Conservation (phyloP, 139 green algal species). For the Monoraphidium neglectum region DNA sequence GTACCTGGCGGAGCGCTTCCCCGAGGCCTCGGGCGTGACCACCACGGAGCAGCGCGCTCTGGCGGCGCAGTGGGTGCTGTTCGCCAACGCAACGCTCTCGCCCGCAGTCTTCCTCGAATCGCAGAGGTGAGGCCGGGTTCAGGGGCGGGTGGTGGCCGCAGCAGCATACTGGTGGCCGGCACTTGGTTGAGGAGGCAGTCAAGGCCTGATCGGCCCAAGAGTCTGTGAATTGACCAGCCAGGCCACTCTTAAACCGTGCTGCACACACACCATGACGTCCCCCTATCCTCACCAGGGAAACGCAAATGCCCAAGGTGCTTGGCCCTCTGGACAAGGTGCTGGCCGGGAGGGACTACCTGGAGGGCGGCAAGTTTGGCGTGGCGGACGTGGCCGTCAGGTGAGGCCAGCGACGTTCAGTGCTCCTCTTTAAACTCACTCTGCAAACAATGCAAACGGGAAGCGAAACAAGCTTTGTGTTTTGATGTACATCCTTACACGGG, state of each 20-base stretch:
- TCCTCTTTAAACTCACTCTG: too few relatives aligned
- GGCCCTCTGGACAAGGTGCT: constrained; percentile 29
- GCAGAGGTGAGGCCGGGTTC: too few relatives aligned
- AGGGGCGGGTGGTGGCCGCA: too few relatives aligned
- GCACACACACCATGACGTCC: constrained; percentile 31
- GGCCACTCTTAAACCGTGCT: constrained; percentile 27
- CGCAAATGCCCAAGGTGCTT: constrained; percentile 37
- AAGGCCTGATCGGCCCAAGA: too few relatives aligned
- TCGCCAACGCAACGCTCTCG: constrained; percentile 47
- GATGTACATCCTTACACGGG: too few relatives aligned
- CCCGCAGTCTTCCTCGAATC: not conserved
- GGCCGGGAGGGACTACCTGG: constrained; percentile 27
- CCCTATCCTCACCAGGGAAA: too few relatives aligned
- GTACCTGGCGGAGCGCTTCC: constrained; percentile 42
- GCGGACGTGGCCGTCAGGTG: constrained; percentile 30
- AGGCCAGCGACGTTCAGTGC: not conserved
- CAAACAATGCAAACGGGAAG: too few relatives aligned
- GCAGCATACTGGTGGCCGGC: too few relatives aligned
- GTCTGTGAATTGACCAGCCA: too few relatives aligned
- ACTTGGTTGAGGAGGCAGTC: too few relatives aligned
- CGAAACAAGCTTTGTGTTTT: too few relatives aligned
- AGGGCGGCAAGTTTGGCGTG: constrained; percentile 33
- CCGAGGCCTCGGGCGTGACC: not conserved
- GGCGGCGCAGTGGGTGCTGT: constrained; percentile 34
- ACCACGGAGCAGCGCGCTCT: not conserved